phyloP scores from a whole-genome alignment of 23 red algal genomes.

The Chondrus crispus region DNA sequence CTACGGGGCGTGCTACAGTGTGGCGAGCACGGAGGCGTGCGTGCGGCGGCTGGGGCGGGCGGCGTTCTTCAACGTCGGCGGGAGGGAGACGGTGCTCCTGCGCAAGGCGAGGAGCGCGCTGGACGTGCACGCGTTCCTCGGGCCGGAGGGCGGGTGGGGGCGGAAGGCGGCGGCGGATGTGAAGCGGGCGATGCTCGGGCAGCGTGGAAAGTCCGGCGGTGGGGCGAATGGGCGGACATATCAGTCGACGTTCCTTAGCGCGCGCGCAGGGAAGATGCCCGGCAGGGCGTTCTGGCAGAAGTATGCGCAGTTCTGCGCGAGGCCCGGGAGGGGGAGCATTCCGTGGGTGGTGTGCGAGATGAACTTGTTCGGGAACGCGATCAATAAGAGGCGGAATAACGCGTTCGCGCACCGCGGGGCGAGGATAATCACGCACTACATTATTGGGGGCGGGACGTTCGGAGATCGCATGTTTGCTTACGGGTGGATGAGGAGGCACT shows the following conservation, averaged over 20 bases:
- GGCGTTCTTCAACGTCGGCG: conserved; percentile 32
- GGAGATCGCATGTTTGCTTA: conserved; percentile 15
- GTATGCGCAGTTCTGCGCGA: conserved; percentile 33
- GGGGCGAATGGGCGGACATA: conserved; percentile 39
- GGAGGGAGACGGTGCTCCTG: background rate
- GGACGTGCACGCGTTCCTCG: conserved; percentile 54
- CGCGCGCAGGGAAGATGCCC: background rate
- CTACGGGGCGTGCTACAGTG: conserved; percentile 49
- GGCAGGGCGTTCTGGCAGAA: conserved; percentile 30
- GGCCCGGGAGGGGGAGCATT: conserved; percentile 20
- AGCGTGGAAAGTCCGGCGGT: background rate
- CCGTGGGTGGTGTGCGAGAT: conserved; percentile 48
- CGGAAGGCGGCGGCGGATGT: background rate
- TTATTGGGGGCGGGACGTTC: conserved; percentile 28
- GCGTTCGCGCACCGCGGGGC: conserved; percentile 53
- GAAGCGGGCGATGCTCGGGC: conserved; percentile 27
- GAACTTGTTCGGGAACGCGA: conserved; percentile 66
- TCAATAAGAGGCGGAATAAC: conserved; percentile 30
- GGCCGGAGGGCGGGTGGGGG: conserved; percentile 43
- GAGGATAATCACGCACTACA: conserved; percentile 61
- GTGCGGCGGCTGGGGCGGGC: conserved; percentile 10
- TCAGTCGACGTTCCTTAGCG: conserved; percentile 44
- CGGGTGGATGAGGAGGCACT: conserved; percentile 48
- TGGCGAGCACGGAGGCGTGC: background rate
- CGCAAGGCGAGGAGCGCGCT: conserved; percentile 28